A percentile compares a stretch with the other conserved stretches of the same genome.
phyloP scores from a whole-genome alignment of 306 rosid species.

The Trifolium dubium region DNA sequence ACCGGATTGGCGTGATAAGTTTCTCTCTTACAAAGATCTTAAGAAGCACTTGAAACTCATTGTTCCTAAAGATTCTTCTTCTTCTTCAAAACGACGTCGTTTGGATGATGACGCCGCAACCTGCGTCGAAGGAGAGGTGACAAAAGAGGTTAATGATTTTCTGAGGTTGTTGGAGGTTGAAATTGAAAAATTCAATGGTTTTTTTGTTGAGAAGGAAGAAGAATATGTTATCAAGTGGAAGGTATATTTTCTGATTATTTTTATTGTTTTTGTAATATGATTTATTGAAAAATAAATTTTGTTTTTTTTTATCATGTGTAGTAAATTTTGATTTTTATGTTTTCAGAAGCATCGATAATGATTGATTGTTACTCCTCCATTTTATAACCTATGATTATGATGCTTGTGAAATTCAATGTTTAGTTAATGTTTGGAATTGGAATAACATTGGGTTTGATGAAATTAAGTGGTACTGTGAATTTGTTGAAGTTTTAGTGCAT shows the following conservation, averaged over 20 bases:
- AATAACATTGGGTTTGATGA: not conserved
- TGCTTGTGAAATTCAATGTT: not conserved
- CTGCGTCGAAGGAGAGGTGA: not conserved
- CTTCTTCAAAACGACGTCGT: conserved; percentile 9
- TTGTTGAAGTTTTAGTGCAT: not conserved
- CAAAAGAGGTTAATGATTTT: conserved; percentile 63
- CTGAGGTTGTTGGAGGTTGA: conserved; percentile 63
- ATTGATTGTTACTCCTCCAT: not conserved
- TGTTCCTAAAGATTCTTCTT: conserved; percentile 15
- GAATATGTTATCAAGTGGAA: conserved; percentile 70
- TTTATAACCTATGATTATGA: not conserved
- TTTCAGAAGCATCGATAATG: not conserved
- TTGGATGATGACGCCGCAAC: conserved; percentile 2
- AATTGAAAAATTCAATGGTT: conserved; percentile 73
- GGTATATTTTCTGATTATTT: conserved; percentile 42
- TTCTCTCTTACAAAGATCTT: conserved; percentile 75
- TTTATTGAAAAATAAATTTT: not conserved
- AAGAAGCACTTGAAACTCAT: conserved; percentile 78
- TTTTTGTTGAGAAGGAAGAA: conserved; percentile 75
- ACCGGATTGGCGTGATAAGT: conserved; percentile 89
- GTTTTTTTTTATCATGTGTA: not conserved
- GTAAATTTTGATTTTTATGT: not conserved
- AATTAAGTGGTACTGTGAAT: not conserved
- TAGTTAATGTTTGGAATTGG: not conserved
- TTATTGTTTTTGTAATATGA: not conserved